Evolutionary conservation across 257 asterid genomes (phyloP), one percentile per base, ranked within the genome.

Genomic region (Fraxinus quadrangulata): DNA sequence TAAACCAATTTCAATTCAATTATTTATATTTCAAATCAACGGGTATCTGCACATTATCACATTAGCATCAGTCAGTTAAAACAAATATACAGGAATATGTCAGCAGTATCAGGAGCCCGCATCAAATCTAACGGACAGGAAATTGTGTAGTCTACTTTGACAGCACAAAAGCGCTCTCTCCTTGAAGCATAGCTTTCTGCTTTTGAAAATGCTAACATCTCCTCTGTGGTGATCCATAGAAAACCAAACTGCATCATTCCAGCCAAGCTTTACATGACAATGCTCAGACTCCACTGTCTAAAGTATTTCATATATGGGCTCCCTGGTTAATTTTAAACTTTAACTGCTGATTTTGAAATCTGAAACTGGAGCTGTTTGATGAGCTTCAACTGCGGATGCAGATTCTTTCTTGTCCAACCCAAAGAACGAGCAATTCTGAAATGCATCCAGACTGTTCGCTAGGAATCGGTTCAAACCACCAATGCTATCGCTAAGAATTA

Each of bases 371-470:
- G 83, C 80, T 72, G 78, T 83, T 71, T 89, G 90, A 72, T 76
- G 88, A 73, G 90, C 81, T 81, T 91, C 95, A 78, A 80, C 88
- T 34, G 86, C 69, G 14, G 94, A 79, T 75, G 85, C 82, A 49
- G 87, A 70, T 78, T 88, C 97, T 81, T 92, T 93, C 90, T 88
- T 92, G 79, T 93, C 98, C 59, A 84, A 79, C 75, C 92, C 96
- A 75, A 92, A 90, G 83, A 96, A 94, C 6, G 96, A 93, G 89
- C 98, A 93, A 67, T 81, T 93, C 81, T 93, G 99, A 84, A 96
- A 91, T 0, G 92, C 98, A 39, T 96, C 99, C 87, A 92, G 86
- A 81, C 99, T 93, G 94, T 87, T 87, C 59, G 90, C 97, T 83
- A 93, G 84, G 79, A 96, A 89, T 83, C 97, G 96, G 90, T 82